A percentile compares a stretch with the other conserved stretches of the same genome.
Evolutionary conservation across 176 grass and related monocot species (phyloP).

Genomic region (Tuctoria greenei): DNA sequence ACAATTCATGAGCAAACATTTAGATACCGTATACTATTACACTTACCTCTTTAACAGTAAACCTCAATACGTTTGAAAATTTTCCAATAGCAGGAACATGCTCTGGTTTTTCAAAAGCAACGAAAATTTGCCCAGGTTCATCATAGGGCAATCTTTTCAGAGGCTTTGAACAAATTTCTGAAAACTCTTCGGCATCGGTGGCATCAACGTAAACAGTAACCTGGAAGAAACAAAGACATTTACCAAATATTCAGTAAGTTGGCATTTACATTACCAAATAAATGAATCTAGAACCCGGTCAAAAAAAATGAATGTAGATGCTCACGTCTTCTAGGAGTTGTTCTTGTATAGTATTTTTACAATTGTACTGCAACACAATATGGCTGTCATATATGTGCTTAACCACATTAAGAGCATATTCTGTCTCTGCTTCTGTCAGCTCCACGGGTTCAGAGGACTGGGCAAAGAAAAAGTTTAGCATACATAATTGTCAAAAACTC

Average conservation of each 20-base stretch:
- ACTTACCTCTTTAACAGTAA: constrained; percentile 87
- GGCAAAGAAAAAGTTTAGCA: constrained; percentile 36
- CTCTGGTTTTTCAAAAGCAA: constrained; percentile 93
- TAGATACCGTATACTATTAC: constrained; percentile 8
- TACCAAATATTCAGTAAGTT: constrained; percentile 11
- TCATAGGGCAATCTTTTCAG: constrained; percentile 75
- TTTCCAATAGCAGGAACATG: constrained; percentile 67
- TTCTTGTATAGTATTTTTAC: constrained; percentile 85
- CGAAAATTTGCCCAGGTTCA: constrained; percentile 81
- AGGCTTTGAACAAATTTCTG: constrained; percentile 70
- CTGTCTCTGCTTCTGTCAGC: constrained; percentile 91
- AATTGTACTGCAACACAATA: constrained; percentile 93
- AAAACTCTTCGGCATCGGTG: constrained; percentile 79
- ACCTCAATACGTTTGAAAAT: constrained; percentile 82
- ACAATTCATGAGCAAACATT: not conserved
- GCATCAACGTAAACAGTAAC: constrained; percentile 84
- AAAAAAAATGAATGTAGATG: no score
- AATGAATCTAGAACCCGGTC: no score
- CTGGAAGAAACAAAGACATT: constrained; percentile 51
- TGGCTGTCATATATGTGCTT: constrained; percentile 86
- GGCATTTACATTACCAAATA: constrained; percentile 13
- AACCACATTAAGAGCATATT: constrained; percentile 88
- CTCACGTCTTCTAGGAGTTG: constrained; percentile 91
- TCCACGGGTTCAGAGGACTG: constrained; percentile 87
- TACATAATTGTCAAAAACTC: constrained; percentile 16